Evolutionary conservation across 495 filamentous ascomycete genomes (phyloP).

Genomic region (Penicilliopsis zonata): DNA sequence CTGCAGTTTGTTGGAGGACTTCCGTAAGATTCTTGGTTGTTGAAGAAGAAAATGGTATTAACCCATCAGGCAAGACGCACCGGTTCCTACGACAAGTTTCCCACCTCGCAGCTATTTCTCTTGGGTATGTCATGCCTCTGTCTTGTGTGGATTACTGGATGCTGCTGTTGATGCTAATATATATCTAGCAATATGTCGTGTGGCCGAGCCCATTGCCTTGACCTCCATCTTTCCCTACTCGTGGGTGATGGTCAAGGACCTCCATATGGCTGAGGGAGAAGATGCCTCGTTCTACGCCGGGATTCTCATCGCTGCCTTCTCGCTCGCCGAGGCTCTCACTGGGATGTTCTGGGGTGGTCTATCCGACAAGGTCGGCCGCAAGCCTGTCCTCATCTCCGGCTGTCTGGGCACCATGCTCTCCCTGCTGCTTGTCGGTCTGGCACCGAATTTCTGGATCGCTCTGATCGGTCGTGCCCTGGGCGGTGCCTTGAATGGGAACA

Average conservation of each 20-base stretch:
- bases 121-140: slow-evolving; percentile 41
- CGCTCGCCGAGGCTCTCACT: slow-evolving; percentile 66
- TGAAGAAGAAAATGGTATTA: slow-evolving; percentile 39
- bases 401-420: slow-evolving; percentile 71
- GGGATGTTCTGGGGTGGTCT: slow-evolving; percentile 78
- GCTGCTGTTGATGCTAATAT: slow-evolving; percentile 15
- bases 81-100: slow-evolving; percentile 42
- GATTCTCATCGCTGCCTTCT: slow-evolving; percentile 74
- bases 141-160: slow-evolving; percentile 8
- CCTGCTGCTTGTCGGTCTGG: slow-evolving; percentile 71
- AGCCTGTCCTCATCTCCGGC: slow-evolving; percentile 69
- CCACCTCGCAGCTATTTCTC: slow-evolving; percentile 63
- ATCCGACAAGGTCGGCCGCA: slow-evolving; percentile 72
- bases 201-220: slow-evolving; percentile 81
- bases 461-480: slow-evolving; percentile 63
- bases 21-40: slow-evolving; percentile 38
- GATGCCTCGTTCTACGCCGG: slow-evolving; percentile 78
- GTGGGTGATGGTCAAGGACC: slow-evolving; percentile 68
- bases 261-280: slow-evolving; percentile 50
- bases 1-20: slow-evolving; percentile 15
- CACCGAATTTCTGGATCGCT: slow-evolving; percentile 68
- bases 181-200: slow-evolving; percentile 57
- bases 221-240: slow-evolving; percentile 85
- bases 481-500: slow-evolving; percentile 75
- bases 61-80: slow-evolving; percentile 34